These are phyloP conservation scores for Globisporangium iwayamae DNA, from an alignment of 352 stramenopile genomes.

Conservation along the genomic window DNA sequence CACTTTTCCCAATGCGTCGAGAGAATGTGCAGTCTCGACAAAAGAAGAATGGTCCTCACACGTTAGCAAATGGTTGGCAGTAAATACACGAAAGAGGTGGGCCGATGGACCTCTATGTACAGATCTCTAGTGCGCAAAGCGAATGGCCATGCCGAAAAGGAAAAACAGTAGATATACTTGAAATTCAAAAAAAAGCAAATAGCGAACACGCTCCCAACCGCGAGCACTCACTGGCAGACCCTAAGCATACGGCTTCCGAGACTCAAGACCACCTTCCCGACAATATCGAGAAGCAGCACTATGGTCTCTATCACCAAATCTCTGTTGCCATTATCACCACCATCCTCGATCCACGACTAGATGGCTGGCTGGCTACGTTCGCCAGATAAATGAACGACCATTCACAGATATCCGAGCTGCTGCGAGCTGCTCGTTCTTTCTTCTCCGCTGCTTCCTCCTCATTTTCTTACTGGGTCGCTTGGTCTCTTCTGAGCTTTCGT, in stretches of 20 bases:
- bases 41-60: background rate
- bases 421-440: background rate
- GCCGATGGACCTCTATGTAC: too few relatives aligned
- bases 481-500: background rate
- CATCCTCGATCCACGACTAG: background rate
- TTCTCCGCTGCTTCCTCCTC: background rate
- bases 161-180: background rate
- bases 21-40: too few relatives aligned
- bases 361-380: slow-evolving; percentile 2
- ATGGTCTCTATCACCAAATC: background rate
- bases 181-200: slow-evolving; percentile 9
- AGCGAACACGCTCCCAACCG: background rate
- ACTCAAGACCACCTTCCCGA: background rate
- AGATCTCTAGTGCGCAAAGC: too few relatives aligned
- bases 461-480: background rate
- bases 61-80: too few relatives aligned
- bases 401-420: slow-evolving; percentile 9
- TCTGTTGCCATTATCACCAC: background rate
- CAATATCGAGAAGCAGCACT: background rate
- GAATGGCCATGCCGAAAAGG: background rate
- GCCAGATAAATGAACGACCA: slow-evolving; percentile 5
- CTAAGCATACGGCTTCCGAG: background rate
- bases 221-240: background rate
- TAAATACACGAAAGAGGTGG: too few relatives aligned
- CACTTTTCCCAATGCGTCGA: too few relatives aligned